Evolutionary conservation across 208 protist genomes (phyloP), one percentile per base, ranked within the genome.

Genomic region (Entamoeba dispar): DNA sequence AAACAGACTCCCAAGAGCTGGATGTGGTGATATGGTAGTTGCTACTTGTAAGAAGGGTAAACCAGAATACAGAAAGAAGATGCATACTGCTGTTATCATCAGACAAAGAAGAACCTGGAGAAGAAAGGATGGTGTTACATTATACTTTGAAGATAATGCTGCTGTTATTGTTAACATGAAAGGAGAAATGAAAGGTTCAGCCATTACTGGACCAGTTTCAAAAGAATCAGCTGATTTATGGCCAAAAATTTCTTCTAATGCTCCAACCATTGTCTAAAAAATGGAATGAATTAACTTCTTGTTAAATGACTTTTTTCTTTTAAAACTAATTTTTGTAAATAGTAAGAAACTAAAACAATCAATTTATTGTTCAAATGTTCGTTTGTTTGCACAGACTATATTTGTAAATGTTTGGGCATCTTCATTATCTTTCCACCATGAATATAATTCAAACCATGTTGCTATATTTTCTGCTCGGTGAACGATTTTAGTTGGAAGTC

Each of bases 101-200:
- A 96, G 99, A 94, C 99, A 99, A 97, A 97, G 98, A 94, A 99
- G 99, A 97, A 95, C 97, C 95, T 99, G 98, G 98, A 97, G 98
- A 95, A 95, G 99, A 94, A 98, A 98, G 96, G 98, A 99, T 94
- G 98, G 97, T 92, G 93, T 96, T 73, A 98, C 98, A 95, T 97
- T 99, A 94, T 99, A 99, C 96, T 99, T 99, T 93, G 98, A 99
- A 96, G 98, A 99, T 96, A 99, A 99, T 95, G 98, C 98, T 90
- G 98, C 98, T 95, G 98, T 99, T 55, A 99, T 99, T 94, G 98
- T 99, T 90, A 99, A 99, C 97, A 97, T 97, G 93, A 99, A 99
- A 97, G 98, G 98, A 95, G 98, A 99, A 95, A 98, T 99, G 97
- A 99, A 99, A 97, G 98, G 99, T 93, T 99, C 98, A 51, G 98